Conservation (phyloP, 345 rosid species). For the Cardiospermum halicacabum region DNA sequence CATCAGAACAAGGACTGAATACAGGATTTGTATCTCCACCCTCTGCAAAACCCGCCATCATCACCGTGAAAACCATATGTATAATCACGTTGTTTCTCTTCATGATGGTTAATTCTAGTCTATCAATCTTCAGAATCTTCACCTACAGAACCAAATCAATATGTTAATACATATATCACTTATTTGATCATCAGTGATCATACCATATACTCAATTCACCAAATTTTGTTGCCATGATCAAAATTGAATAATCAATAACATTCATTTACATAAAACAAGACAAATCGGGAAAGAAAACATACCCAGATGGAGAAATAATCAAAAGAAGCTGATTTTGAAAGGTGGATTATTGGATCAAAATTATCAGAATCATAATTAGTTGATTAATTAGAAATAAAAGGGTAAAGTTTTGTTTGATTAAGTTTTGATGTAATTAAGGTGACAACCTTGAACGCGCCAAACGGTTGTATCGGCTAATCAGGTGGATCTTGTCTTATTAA, state of each 20-base stretch:
- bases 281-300: neutral
- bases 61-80: conserved; percentile 12
- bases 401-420: conserved; percentile 7
- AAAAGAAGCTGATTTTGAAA: neutral
- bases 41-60: conserved; percentile 17
- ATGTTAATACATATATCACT: neutral
- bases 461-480: conserved; percentile 48
- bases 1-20: conserved; percentile 64
- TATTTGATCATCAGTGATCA: no score
- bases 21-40: conserved; percentile 54
- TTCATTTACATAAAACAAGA: no score
- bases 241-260: neutral
- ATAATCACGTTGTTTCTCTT: conserved; percentile 14
- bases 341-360: neutral
- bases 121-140: conserved; percentile 13
- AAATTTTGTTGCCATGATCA: neutral
- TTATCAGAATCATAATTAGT: no score
- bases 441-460: conserved; percentile 26
- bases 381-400: neutral
- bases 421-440: conserved; percentile 22
- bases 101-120: neutral
- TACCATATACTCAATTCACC: neutral
- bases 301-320: neutral
- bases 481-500: conserved; percentile 42
- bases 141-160: neutral